A percentile compares a stretch with the other conserved stretches of the same genome.
Evolutionary conservation across 73 alveolate genomes (phyloP).

Genomic region (Tetrahymena malaccensis): DNA sequence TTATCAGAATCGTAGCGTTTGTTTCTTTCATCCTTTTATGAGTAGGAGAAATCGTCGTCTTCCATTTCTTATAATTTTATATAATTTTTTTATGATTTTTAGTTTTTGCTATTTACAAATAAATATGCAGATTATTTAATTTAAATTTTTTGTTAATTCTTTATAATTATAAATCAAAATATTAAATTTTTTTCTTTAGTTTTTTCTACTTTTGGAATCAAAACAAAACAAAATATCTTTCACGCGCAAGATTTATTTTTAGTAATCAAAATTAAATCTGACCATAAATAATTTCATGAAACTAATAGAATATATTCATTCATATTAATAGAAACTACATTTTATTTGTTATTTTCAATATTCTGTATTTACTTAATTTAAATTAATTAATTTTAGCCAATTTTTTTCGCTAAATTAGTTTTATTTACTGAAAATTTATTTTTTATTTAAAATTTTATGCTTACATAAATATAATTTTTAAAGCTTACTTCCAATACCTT

Average conservation of each 20-base stretch:
- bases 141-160: background rate
- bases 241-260: too few relatives aligned
- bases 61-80: background rate
- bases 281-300: background rate
- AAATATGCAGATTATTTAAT: background rate
- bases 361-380: background rate
- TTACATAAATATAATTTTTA: too few relatives aligned
- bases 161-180: background rate
- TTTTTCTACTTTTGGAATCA: background rate
- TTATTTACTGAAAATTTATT: background rate
- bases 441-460: too few relatives aligned
- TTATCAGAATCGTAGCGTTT: background rate
- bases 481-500: too few relatives aligned
- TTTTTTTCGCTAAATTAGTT: too few relatives aligned
- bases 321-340: background rate
- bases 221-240: background rate
- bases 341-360: background rate
- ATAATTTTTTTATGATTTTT: background rate
- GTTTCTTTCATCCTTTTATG: background rate
- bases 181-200: background rate
- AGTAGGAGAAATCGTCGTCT: background rate
- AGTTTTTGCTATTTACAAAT: background rate
- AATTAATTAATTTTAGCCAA: background rate
- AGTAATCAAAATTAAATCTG: background rate
- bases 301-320: background rate